phyloP scores from a whole-genome alignment of 495 filamentous ascomycete species.

The Patellaria atrata region DNA sequence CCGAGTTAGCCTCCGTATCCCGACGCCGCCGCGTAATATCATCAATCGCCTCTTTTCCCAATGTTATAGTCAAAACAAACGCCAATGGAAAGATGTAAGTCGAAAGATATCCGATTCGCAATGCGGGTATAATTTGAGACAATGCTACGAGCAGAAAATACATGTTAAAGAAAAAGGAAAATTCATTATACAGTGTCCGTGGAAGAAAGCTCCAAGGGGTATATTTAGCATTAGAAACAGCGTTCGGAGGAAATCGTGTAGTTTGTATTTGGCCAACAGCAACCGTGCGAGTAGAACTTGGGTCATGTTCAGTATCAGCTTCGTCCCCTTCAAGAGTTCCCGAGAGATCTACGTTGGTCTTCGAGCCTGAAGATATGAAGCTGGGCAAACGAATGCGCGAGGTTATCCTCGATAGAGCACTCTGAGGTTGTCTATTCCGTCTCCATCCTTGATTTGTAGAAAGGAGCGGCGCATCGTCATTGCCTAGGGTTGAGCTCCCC shows the following conservation, averaged over 20 bases:
- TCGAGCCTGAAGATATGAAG: slow-evolving; percentile 14
- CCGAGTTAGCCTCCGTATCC: slow-evolving; percentile 89
- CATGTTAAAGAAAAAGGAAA: slow-evolving; percentile 99
- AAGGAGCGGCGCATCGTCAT: slow-evolving; percentile 25
- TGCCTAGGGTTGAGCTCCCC: slow-evolving; percentile 17
- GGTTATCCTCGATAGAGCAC: slow-evolving; percentile 12
- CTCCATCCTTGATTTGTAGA: slow-evolving; percentile 6
- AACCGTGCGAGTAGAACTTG: slow-evolving; percentile 22
- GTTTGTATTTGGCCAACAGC: slow-evolving; percentile 29
- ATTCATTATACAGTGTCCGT: slow-evolving; percentile 91
- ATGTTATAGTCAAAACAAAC: slow-evolving; percentile 78
- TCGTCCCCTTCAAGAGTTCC: slow-evolving; percentile 16
- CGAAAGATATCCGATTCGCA: slow-evolving; percentile 86
- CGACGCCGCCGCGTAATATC: slow-evolving; percentile 74
- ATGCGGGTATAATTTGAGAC: slow-evolving; percentile 75
- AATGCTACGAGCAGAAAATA: slow-evolving; percentile 94
- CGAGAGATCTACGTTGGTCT: slow-evolving; percentile 3
- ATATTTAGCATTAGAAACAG: slow-evolving; percentile 94
- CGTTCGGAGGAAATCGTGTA: slow-evolving; percentile 60
- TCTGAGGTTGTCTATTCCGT: slow-evolving; percentile 7
- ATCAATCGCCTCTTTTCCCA: slow-evolving; percentile 93
- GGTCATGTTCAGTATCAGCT: slow-evolving; percentile 22
- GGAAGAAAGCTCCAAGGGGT: slow-evolving; percentile 93
- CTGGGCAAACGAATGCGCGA: slow-evolving; percentile 17
- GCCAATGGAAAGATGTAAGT: slow-evolving; percentile 89